A percentile compares a stretch with the other conserved stretches of the same genome.
These are phyloP conservation scores for Linaria vulgaris DNA, from an alignment of 257 asterid species.

Conservation along the genomic window DNA sequence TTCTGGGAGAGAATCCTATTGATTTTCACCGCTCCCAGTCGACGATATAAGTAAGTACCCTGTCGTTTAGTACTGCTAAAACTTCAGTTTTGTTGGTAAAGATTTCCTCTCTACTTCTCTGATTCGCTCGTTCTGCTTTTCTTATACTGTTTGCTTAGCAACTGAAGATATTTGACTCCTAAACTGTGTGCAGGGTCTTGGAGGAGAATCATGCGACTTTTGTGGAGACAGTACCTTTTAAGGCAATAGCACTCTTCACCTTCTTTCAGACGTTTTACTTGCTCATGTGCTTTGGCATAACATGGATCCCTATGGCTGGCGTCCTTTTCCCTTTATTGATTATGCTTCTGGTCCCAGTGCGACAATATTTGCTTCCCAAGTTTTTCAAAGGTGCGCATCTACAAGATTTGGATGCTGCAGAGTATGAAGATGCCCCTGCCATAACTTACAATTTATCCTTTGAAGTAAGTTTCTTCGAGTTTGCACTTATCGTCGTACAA, in stretches of 20 bases:
- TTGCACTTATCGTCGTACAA: background rate
- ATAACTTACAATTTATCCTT: constrained; percentile 54
- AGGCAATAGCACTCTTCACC: constrained; percentile 80
- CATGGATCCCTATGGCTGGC: constrained; percentile 98
- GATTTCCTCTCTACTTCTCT: background rate
- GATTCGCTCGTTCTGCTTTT: background rate
- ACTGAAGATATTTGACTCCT: constrained; percentile 15
- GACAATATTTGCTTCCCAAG: constrained; percentile 84
- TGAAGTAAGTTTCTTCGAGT: constrained; percentile 47
- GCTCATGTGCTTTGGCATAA: constrained; percentile 85
- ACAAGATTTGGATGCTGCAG: constrained; percentile 94
- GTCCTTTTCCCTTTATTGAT: constrained; percentile 88
- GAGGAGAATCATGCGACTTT: constrained; percentile 81
- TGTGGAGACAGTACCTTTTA: constrained; percentile 92
- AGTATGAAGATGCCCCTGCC: constrained; percentile 93
- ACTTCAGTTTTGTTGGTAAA: background rate
- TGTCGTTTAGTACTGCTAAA: background rate
- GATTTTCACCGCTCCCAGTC: constrained; percentile 89
- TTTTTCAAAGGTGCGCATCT: constrained; percentile 86
- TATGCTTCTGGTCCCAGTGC: constrained; percentile 90
- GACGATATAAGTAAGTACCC: constrained; percentile 73
- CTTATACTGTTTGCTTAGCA: background rate
- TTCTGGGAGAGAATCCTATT: constrained; percentile 93
- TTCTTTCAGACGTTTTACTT: constrained; percentile 80
- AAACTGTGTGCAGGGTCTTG: constrained; percentile 54